Base-by-base conservation (phyloP, 2,329 filamentous ascomycete species). In the Pseudogymnoascus sp. region DNA sequence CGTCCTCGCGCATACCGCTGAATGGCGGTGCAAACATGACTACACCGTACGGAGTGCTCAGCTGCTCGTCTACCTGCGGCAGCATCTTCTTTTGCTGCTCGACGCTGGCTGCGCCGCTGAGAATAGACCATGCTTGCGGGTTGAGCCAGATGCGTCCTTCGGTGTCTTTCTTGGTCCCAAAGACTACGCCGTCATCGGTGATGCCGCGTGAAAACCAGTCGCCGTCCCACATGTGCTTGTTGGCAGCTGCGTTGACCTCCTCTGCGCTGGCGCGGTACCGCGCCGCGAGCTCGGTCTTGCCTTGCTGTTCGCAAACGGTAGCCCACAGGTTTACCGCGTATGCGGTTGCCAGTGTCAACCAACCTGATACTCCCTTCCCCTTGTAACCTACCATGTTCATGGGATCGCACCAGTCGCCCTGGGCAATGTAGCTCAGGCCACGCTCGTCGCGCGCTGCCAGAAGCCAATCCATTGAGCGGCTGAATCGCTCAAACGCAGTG, bases 321-420 rank as follows among this genome's bases (percentile, higher is more conserved):
- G 82, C 81, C 81, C 82, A 85, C 0, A 85, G 71, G 11, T 79
- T 80, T 21, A 81, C 73, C 0, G 82, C 80, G 68, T 80, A 82
- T 0, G 75, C 82, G 0, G 82, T 84, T 5, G 82, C 82, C 1
- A 85, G 75, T 0, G 82, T 85, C 36, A 85, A 77, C 83, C 83
- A 85, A 19, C 81, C 83, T 0, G 82, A 85, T 1, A 85, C 82
- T 23, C 83, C 83, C 62, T 79, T 77, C 41, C 82, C 82, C 70
- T 83, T 83, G 70, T 81, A 82, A 3, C 82, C 82, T n/a, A 83
- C 83, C 83, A 85, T 85, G 72, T 85, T 85, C 79, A 85, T 83
- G 3, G 82, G 83, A 66, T 85, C 83, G 67, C 83, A 85, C 82
- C 82, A 85, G 70, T 85, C 83, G 37, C 83, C 83, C 71, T 84